Base-by-base conservation (phyloP, 352 stramenopile genomes). In the Phytophthora sojae region DNA sequence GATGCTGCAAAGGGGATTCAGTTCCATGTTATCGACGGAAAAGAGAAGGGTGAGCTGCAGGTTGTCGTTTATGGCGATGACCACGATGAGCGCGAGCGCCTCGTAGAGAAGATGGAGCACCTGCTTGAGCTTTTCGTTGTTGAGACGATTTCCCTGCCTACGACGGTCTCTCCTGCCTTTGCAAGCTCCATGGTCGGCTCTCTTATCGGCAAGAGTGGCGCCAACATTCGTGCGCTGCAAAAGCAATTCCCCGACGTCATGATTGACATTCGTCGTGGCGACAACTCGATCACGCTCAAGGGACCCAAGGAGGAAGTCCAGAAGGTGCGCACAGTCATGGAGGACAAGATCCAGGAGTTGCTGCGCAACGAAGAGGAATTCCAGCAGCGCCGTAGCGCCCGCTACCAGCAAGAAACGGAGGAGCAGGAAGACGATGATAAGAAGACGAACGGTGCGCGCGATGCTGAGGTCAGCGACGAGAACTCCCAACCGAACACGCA, bases 141-240 rank as follows among this genome's bases (percentile, higher is more conserved):
- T 0, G 71, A 87, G 50, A 83, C 69, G 12, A 82, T 94, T 58
- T 63, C 60, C 39, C 62, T 93, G 9, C 84, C 86, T 3, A 75
- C 66, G 15, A 75, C 67, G 9, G 70, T 79, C 1, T 82, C 77
- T 1, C 37, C 80, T 30, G 71, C 67, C 9, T 80, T 69, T 26
- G 70, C 69, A 9, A 76, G 69, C 51, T 82, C 75, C n/a, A 83
- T 94, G 63, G 57, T 93, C 23, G 88, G 88, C 21, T 85, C 85
- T 51, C 52, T 95, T 21, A 95, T 95, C 54, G 88, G 88, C 57
- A 95, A 93, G 76, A 91, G 81, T 45, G 88, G 88, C 11, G 85
- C 84, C 19, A 92, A 95, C 58, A 95, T 95, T 57, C 75, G 77
- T 44, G 81, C 80, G 14, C 57, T 95, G 49, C 88, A 93, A 62